These are phyloP conservation scores for Chrysosporium queenslandicum DNA, from an alignment of 2,329 filamentous ascomycete genomes.

Conservation along the genomic window DNA sequence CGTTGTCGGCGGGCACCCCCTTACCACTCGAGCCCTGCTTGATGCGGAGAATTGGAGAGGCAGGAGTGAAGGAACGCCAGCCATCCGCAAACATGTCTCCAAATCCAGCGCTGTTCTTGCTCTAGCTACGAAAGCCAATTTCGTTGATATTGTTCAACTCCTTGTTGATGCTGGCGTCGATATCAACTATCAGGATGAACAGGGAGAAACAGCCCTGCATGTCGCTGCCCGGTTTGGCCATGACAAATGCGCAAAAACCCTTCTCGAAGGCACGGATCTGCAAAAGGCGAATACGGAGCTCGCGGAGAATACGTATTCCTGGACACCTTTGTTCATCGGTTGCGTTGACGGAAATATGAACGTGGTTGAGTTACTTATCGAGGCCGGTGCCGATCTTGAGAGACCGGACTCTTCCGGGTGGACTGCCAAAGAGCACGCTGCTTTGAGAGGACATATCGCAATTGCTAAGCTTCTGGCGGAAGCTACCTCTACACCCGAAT, in stretches of 20 bases:
- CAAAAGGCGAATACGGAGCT: constrained; percentile 70
- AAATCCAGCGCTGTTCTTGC: constrained; percentile 82
- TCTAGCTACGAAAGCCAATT: constrained; percentile 80
- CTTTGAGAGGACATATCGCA: constrained; percentile 73
- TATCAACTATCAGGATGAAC: constrained; percentile 84
- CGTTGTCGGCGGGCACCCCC: constrained; percentile 79
- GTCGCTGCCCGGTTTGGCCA: constrained; percentile 84
- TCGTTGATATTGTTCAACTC: constrained; percentile 70
- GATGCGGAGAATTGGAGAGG: constrained; percentile 70
- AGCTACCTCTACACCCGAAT: constrained; percentile 35
- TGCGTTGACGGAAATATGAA: constrained; percentile 75
- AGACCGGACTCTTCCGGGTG: constrained; percentile 78
- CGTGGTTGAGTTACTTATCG: constrained; percentile 66
- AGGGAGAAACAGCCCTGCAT: constrained; percentile 84
- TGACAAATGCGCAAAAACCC: constrained; percentile 63
- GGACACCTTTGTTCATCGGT: constrained; percentile 91
- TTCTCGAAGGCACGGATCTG: constrained; percentile 58
- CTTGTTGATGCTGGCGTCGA: constrained; percentile 84
- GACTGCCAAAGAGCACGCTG: constrained; percentile 88
- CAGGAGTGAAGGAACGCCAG: constrained; percentile 50
- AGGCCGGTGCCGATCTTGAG: constrained; percentile 65
- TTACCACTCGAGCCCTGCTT: constrained; percentile 73
- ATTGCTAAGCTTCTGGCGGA: constrained; percentile 62
- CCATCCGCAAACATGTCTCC: constrained; percentile 58
- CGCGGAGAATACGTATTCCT: constrained; percentile 72